phyloP scores from a whole-genome alignment of 257 asterid genomes.

The Jaltomata sinuosa region DNA sequence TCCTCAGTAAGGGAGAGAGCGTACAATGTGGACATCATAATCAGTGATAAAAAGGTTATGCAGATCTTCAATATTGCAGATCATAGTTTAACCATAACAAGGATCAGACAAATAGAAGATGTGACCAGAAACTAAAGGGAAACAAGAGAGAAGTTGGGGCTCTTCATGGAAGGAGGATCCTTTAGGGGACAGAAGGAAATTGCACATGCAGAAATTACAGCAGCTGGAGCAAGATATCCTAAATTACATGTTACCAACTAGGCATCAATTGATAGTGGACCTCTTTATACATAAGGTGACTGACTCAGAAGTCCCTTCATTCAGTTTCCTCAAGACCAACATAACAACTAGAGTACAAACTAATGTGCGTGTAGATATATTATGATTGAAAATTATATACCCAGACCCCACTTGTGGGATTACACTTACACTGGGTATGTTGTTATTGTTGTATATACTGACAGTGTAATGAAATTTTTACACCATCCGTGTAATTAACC shows the following conservation, averaged over 20 bases:
- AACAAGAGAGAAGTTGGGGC: neutral
- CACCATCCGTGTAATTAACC: neutral
- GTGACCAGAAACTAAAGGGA: neutral
- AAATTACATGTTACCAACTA: neutral
- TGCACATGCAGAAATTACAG: neutral
- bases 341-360: neutral
- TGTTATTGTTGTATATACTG: neutral
- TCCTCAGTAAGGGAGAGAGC: neutral
- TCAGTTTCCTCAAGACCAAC: neutral
- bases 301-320: neutral
- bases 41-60: neutral
- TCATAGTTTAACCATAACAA: neutral
- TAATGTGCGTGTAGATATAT: neutral
- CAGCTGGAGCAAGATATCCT: neutral
- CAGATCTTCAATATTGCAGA: neutral
- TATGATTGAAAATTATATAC: neutral
- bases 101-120: neutral
- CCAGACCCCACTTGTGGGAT: neutral
- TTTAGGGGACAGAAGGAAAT: neutral
- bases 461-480: neutral
- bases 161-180: neutral
- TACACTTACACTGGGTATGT: neutral
- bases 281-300: neutral
- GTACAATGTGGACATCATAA: neutral
- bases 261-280: neutral